Evolutionary conservation across 2,329 filamentous ascomycete species (phyloP), one percentile per base, ranked within the genome.

Genomic region (Leptodontidium sp.): DNA sequence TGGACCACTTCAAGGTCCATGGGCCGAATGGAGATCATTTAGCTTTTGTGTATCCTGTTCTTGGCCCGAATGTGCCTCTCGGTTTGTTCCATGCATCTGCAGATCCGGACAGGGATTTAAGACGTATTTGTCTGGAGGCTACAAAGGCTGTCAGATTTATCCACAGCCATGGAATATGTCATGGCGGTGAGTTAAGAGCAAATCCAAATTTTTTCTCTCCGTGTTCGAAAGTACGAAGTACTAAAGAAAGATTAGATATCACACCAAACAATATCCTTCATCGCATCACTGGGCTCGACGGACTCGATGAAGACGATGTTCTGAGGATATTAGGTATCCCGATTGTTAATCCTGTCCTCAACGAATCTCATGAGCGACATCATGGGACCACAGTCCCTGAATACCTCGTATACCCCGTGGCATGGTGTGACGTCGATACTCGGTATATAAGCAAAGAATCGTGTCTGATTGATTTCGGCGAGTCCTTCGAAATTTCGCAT

Each of bases 261-360:
- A 74, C 73, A 61, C 70, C 74, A 8, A 73, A 67, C 14, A 79
- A 78, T 49, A 68, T 77, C 32, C 67, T 78, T 21, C 58, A 76
- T 61, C 68, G 69, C 2, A 67, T 75, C 17, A 47, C 67, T 64
- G 45, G 59, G 9, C 69, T 77, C 1, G 68, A 78, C 66, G n/a
- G 43, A 15, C 71, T 73, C 21, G 70, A 73, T 9, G 67, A 72
- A 5, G 63, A 70, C 26, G 69, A 76, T 24, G 26, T 77, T 24
- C 74, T 76, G 24, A 63, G 74, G 32, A 72, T 66, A 69, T 76
- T 71, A 35, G 74, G 74, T 40, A 59, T 65, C 35, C 75, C 76
- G 24, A 26, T 61, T 14, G 17, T 17, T 5, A 55, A 53, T 50
- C 68, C 65, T 49, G 66, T 70, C 45, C 32, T 64, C 9, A 64